Evolutionary conservation across 2,329 filamentous ascomycete species (phyloP).

Genomic region (Penicillium sp.): DNA sequence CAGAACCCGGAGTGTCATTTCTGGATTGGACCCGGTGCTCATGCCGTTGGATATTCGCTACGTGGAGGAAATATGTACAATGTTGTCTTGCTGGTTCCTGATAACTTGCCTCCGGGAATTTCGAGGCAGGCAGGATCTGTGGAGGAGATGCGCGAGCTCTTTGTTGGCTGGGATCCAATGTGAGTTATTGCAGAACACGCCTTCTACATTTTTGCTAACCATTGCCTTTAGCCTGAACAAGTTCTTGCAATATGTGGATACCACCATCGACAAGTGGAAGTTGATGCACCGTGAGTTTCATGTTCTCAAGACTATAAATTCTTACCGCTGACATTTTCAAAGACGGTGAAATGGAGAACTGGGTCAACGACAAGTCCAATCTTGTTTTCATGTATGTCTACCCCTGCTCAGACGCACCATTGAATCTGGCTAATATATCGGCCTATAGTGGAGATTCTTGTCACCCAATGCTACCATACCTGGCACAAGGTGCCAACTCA

Average conservation of each 20-base stretch:
- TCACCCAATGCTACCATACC: constrained; percentile 64
- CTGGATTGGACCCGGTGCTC: constrained; percentile 64
- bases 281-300: constrained; percentile 50
- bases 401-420: neutral
- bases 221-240: constrained; percentile 30
- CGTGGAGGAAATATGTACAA: constrained; percentile 62
- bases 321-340: neutral
- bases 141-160: constrained; percentile 62
- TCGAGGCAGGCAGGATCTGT: constrained; percentile 54
- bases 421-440: neutral
- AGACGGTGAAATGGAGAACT: constrained; percentile 54
- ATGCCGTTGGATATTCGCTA: constrained; percentile 62
- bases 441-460: constrained; percentile 56
- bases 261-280: constrained; percentile 67
- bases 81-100: constrained; percentile 65
- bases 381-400: constrained; percentile 44
- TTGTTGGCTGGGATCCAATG: constrained; percentile 64
- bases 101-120: constrained; percentile 59
- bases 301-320: neutral
- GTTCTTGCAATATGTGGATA: constrained; percentile 54
- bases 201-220: neutral
- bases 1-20: constrained; percentile 55
- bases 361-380: constrained; percentile 56
- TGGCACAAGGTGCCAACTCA: constrained; percentile 67
- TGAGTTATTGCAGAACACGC: constrained; percentile 12